Conservation (phyloP, 352 stramenopile genomes). For the Phytophthora multivora region DNA sequence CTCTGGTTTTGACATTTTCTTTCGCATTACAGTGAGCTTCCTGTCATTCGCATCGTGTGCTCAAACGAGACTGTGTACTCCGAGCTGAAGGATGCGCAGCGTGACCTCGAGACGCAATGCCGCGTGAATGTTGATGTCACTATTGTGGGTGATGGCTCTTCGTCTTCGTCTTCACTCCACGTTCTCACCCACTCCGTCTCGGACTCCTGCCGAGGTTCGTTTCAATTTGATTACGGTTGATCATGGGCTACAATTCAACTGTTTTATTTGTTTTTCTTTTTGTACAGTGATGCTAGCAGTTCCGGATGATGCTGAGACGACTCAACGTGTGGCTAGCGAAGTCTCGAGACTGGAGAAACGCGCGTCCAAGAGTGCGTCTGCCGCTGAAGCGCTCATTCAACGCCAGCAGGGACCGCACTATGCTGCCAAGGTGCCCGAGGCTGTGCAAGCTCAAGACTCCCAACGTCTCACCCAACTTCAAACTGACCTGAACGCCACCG, state of each 20-base stretch:
- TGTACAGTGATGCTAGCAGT: conserved; percentile 67
- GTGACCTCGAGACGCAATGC: conserved; percentile 55
- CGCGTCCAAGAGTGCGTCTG: conserved; percentile 52
- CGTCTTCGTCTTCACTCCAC: conserved; percentile 14
- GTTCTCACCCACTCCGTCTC: conserved; percentile 62
- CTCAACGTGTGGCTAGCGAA: conserved; percentile 62
- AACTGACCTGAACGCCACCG: conserved; percentile 54
- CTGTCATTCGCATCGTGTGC: conserved; percentile 41
- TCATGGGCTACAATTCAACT: neutral
- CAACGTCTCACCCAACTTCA: conserved; percentile 60
- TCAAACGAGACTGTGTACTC: conserved; percentile 31
- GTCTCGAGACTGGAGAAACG: conserved; percentile 73
- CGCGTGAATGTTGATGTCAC: conserved; percentile 37
- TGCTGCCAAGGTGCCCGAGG: conserved; percentile 62
- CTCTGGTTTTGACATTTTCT: neutral
- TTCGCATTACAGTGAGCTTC: conserved; percentile 17
- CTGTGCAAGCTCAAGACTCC: conserved; percentile 63
- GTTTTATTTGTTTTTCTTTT: neutral
- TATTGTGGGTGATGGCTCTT: conserved; percentile 1
- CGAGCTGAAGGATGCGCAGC: conserved; percentile 41
- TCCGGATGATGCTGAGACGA: conserved; percentile 68
- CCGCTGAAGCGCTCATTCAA: conserved; percentile 45
- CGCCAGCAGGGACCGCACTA: conserved; percentile 62
- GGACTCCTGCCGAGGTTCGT: conserved; percentile 56
- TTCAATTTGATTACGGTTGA: neutral